Conservation (phyloP, 2,329 filamentous ascomycete genomes). For the Colletotrichum brevisporum region DNA sequence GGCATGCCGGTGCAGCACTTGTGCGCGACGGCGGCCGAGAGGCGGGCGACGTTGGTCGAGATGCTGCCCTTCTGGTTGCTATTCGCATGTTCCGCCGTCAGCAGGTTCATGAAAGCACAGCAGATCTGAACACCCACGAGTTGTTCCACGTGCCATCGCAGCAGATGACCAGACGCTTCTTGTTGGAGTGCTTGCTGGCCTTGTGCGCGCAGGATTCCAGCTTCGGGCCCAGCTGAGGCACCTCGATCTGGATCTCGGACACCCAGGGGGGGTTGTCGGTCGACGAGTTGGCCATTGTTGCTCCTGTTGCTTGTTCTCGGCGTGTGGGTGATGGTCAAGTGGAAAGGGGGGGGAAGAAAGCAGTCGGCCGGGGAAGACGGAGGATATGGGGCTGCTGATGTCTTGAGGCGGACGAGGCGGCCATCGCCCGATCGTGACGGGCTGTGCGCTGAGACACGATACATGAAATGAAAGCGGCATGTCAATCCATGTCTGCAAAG, state of each 20-base stretch:
- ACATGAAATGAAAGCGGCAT: no score
- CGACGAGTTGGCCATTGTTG: neutral
- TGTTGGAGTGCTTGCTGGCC: slow-evolving; percentile 22
- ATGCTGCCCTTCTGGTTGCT: slow-evolving; percentile 28
- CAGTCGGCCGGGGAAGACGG: neutral
- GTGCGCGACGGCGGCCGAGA: slow-evolving; percentile 49
- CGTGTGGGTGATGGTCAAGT: fast-evolving
- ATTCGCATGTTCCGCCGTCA: no score
- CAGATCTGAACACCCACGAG: slow-evolving; percentile 28
- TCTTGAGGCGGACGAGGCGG: no score
- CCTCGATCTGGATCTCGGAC: slow-evolving; percentile 11
- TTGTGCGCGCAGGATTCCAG: slow-evolving; percentile 32
- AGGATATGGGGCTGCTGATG: no score
- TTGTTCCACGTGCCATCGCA: slow-evolving; percentile 56
- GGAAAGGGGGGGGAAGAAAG: neutral
- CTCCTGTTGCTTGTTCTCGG: neutral
- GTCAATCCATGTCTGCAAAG: no score
- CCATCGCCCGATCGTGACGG: no score
- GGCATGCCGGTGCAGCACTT: slow-evolving; percentile 48
- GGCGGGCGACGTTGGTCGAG: slow-evolving; percentile 51
- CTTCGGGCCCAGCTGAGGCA: slow-evolving; percentile 3
- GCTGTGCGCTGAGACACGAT: no score
- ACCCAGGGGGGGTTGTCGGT: slow-evolving; percentile 17
- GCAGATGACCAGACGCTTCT: slow-evolving; percentile 50
- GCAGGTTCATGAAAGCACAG: neutral